phyloP scores from a whole-genome alignment of 2,329 filamentous ascomycete genomes.

The Helminthosporium solani region DNA sequence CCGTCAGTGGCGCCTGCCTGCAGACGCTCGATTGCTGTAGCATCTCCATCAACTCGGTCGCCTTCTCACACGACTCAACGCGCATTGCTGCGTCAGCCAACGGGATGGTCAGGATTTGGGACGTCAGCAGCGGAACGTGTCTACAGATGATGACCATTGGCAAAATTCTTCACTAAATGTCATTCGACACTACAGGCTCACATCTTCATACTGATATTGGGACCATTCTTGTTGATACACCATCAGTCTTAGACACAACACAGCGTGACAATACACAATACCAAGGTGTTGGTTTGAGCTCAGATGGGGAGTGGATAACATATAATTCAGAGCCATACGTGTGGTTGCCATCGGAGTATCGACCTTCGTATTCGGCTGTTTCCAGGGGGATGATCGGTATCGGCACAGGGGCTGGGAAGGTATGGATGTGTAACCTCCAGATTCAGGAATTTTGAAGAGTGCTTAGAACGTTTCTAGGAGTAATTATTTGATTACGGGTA shows the following conservation, averaged over 20 bases:
- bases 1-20: constrained; percentile 1
- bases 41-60: constrained; percentile 13
- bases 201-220: constrained; percentile 20
- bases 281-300: constrained; percentile 9
- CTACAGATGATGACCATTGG: constrained; percentile 3
- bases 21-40: constrained; percentile 9
- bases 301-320: constrained; percentile 11
- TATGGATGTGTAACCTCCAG: constrained; percentile 14
- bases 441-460: no score
- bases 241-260: not conserved
- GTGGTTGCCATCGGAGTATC: constrained; percentile 21
- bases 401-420: constrained; percentile 12
- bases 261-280: constrained; percentile 3
- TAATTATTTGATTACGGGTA: no score
- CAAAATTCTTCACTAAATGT: constrained; percentile 6
- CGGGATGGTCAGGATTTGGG: constrained; percentile 4
- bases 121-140: constrained; percentile 1
- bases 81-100: constrained; percentile 9
- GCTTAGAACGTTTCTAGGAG: no score
- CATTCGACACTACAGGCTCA: constrained; percentile 13
- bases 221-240: constrained; percentile 2
- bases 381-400: constrained; percentile 13
- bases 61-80: constrained; percentile 20
- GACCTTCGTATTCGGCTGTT: constrained; percentile 10
- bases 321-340: constrained; percentile 15